These are phyloP conservation scores for Bombardia bombarda DNA, from an alignment of 495 filamentous ascomycete species.

Conservation along the genomic window DNA sequence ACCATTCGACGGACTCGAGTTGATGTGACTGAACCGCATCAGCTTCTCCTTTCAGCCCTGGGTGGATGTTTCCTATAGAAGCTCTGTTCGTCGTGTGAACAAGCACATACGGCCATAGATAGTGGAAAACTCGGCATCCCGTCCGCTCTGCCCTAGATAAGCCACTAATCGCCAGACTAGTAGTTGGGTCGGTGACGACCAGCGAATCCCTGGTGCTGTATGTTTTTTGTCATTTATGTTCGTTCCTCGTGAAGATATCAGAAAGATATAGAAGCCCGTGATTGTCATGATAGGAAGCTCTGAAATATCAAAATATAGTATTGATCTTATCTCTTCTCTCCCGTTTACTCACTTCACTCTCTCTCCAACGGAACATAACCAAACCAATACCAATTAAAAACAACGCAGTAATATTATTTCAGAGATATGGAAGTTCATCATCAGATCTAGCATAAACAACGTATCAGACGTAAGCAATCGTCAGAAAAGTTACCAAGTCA, in stretches of 20 bases:
- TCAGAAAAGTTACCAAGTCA: neutral
- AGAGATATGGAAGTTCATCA: neutral
- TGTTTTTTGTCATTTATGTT: too few relatives aligned
- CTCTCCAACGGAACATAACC: too few relatives aligned
- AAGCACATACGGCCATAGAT: conserved; percentile 13
- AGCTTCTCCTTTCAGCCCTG: too few relatives aligned
- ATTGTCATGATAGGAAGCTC: too few relatives aligned
- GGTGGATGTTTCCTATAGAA: too few relatives aligned
- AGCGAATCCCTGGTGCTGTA: conserved; percentile 18
- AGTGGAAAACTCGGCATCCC: conserved; percentile 37
- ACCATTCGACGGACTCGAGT: too few relatives aligned
- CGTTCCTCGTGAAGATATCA: too few relatives aligned
- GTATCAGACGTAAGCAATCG: neutral
- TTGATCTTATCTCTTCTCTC: neutral
- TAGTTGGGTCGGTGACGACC: conserved; percentile 40
- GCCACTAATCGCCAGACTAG: conserved; percentile 13
- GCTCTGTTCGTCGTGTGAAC: too few relatives aligned
- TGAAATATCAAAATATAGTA: neutral
- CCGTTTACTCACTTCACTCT: too few relatives aligned
- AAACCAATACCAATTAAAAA: neutral
- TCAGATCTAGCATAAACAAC: neutral
- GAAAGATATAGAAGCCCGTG: too few relatives aligned
- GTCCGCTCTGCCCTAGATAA: conserved; percentile 42
- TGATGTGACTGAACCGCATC: too few relatives aligned
- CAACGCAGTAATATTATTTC: neutral